Conservation (phyloP, 1,139 yeast genomes). For the Suhomyces maxii region DNA sequence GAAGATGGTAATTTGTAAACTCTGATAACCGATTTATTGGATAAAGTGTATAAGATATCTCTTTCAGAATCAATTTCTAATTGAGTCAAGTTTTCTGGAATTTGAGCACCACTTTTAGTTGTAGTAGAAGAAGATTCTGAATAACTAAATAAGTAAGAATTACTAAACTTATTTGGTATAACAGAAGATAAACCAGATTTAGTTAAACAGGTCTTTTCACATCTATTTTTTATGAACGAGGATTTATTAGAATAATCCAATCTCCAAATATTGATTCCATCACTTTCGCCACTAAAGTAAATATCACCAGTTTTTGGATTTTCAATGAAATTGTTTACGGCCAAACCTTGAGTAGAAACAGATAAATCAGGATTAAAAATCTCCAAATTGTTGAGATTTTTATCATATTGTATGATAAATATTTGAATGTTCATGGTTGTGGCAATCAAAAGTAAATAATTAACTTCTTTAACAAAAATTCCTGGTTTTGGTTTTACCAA, state of each 20-base stretch:
- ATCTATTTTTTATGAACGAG: slow-evolving; percentile 83
- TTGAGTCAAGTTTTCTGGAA: slow-evolving; percentile 62
- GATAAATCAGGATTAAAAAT: slow-evolving; percentile 82
- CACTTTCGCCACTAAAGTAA: slow-evolving; percentile 75
- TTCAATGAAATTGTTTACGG: slow-evolving; percentile 61
- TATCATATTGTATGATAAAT: slow-evolving; percentile 65
- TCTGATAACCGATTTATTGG: slow-evolving; percentile 79
- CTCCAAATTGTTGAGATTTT: slow-evolving; percentile 54
- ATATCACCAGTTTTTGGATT: slow-evolving; percentile 73
- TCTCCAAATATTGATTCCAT: slow-evolving; percentile 85
- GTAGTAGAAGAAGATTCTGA: slow-evolving; percentile 16
- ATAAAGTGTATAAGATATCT: slow-evolving; percentile 74
- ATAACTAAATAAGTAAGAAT: slow-evolving; percentile 39
- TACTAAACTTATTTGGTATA: slow-evolving; percentile 54
- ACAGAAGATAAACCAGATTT: slow-evolving; percentile 64
- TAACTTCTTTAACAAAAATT: slow-evolving; percentile 76
- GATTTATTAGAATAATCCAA: slow-evolving; percentile 82
- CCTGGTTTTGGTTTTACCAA: slow-evolving; percentile 78
- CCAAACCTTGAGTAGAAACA: slow-evolving; percentile 76
- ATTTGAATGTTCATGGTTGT: slow-evolving; percentile 81
- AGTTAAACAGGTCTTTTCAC: slow-evolving; percentile 78
- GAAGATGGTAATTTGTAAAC: slow-evolving; percentile 56
- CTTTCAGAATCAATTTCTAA: slow-evolving; percentile 76
- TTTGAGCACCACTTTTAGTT: slow-evolving; percentile 14
- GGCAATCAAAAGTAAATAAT: slow-evolving; percentile 69